phyloP scores from a whole-genome alignment of 176 grass and related monocot genomes.

The Oryza brachyantha region DNA sequence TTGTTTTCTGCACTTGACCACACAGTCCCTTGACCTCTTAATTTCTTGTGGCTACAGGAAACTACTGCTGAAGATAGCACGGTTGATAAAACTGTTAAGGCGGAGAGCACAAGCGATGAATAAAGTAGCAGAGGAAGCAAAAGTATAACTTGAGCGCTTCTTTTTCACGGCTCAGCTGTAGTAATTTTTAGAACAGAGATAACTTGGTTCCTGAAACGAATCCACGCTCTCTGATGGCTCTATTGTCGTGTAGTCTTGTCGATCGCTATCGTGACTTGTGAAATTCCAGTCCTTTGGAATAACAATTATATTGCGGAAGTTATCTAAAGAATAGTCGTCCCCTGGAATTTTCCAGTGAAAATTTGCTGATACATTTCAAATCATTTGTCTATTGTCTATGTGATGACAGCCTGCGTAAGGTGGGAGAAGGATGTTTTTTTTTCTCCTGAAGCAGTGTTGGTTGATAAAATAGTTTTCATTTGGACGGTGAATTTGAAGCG shows the following conservation, averaged over 20 bases:
- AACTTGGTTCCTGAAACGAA: slow-evolving; percentile 7
- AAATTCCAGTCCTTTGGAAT: not conserved
- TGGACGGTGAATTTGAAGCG: not conserved
- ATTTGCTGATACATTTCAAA: not conserved
- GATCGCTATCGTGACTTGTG: not conserved
- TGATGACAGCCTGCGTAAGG: not conserved
- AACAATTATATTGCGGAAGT: not conserved
- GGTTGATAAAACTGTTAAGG: not conserved
- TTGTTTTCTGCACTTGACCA: not conserved
- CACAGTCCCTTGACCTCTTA: not conserved
- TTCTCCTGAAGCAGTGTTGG: not conserved
- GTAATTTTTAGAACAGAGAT: slow-evolving; percentile 7
- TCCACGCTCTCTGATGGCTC: slow-evolving; percentile 18
- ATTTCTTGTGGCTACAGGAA: slow-evolving; percentile 20
- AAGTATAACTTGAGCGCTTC: not conserved
- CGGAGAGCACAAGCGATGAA: not conserved
- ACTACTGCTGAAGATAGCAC: not conserved
- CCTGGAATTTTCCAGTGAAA: not conserved
- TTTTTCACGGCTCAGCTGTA: slow-evolving; percentile 4
- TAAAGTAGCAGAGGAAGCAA: not conserved
- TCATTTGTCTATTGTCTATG: not conserved
- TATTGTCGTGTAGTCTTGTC: not conserved
- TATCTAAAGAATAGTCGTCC: not conserved
- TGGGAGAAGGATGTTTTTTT: not conserved
- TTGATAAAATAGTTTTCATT: not conserved